Base-by-base conservation (phyloP, 257 asterid species). In the Mitragyna speciosa region DNA sequence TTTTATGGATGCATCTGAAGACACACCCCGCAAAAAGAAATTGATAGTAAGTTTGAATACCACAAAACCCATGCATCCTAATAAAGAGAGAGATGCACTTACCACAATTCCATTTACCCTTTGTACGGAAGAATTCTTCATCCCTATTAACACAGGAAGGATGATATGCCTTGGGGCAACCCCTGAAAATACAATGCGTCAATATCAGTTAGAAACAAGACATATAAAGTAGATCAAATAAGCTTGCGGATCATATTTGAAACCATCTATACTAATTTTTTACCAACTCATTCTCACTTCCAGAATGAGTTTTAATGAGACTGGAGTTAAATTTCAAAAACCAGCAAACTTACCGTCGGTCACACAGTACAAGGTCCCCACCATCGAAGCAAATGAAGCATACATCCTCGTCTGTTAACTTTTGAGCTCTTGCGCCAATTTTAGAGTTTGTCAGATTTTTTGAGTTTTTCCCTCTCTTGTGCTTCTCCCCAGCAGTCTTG, bases 301-400 rank as follows among this genome's bases (percentile, higher is more conserved):
- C 43, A 2, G 20, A 39, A 52, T 75, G 58, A 48, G 28, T 79
- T 48, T 7, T 41, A 36, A 22, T 51, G 26, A 7, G 48, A 75
- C 8, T n/a, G 22, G 26, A 66, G 22, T 41, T 61, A 71, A 76
- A 67, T 48, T 77, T 12, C 70, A 28, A 30, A 39, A 71, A 59
- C 72, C 79, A 76, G 49, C 84, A 71, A 83, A 36, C 86, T 81
- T 84, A 95, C 99, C 98, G 87, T 16, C 96, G 93, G 82, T 93
- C 98, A 86, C 99, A 95, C 45, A 95, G 86, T 77, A 93, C 94
- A 15, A 95, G 97, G 61, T 90, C 89, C 72, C 99, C 99, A 70
- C 99, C 99, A 85, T 95, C 98, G 78, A 95, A 95, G 93, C 99
- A 95, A 84, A 95, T 92, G 90, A 95, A 93, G 83, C 99, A 95